Evolutionary conservation across 352 stramenopile genomes (phyloP).

Genomic region (Phytophthora europaea): DNA sequence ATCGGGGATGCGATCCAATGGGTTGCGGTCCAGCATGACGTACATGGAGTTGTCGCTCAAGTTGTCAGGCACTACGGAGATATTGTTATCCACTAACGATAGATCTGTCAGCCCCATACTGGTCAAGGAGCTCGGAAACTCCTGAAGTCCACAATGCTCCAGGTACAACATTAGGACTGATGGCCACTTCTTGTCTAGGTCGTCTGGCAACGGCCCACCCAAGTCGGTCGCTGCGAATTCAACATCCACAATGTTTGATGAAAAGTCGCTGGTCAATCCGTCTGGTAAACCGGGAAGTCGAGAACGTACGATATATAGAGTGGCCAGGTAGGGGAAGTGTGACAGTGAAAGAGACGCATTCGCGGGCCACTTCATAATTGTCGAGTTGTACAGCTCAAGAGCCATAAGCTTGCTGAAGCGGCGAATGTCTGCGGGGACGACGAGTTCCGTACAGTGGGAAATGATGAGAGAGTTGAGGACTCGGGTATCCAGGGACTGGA

Average conservation of each 20-base stretch:
- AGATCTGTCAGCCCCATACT: conserved; percentile 42
- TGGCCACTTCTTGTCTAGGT: conserved; percentile 45
- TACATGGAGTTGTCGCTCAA: conserved; percentile 40
- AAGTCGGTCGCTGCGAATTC: conserved; percentile 45
- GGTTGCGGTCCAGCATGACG: conserved; percentile 52
- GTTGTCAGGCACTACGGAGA: conserved; percentile 38
- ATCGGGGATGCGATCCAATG: conserved; percentile 20
- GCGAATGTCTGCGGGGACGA: conserved; percentile 37
- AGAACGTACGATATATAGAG: conserved; percentile 47
- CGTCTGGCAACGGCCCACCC: conserved; percentile 21
- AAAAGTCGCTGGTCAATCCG: conserved; percentile 44
- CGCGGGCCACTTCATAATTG: conserved; percentile 39
- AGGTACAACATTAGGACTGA: conserved; percentile 47
- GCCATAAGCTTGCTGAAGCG: conserved; percentile 41
- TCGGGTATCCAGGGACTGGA: conserved; percentile 36
- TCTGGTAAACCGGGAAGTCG: conserved; percentile 35
- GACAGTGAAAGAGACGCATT: conserved; percentile 35
- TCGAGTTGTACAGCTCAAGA: conserved; percentile 63
- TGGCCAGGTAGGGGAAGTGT: conserved; percentile 34
- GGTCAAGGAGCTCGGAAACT: conserved; percentile 30
- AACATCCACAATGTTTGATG: conserved; percentile 42
- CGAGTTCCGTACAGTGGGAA: conserved; percentile 46
- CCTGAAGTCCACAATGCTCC: conserved; percentile 46
- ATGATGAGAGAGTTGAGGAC: conserved; percentile 62
- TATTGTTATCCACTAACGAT: conserved; percentile 54